phyloP scores from a whole-genome alignment of 805 yeast species.

The Yarrowia porcina region DNA sequence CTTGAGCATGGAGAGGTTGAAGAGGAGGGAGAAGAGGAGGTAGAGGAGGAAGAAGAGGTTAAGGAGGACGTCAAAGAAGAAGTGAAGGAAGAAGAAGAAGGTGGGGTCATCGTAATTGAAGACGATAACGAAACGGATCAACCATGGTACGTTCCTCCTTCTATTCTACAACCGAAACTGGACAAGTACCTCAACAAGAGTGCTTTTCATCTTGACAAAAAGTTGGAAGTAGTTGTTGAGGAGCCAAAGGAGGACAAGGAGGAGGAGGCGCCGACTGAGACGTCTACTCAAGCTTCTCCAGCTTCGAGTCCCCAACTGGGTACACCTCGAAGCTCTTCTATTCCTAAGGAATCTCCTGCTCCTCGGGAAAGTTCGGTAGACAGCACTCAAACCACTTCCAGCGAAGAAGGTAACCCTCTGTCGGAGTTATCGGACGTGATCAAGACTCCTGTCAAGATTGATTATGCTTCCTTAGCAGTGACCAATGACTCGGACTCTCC shows the following conservation, averaged over 20 bases:
- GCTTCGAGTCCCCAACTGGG: too few relatives aligned
- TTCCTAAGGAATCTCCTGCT: neutral
- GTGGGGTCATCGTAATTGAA: neutral
- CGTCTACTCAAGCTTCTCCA: neutral
- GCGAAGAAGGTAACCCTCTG: neutral
- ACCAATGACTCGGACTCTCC: neutral
- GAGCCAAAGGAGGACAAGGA: neutral
- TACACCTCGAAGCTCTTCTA: too few relatives aligned
- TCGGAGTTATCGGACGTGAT: neutral
- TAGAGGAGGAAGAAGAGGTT: neutral
- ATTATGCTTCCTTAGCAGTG: neutral
- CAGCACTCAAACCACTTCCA: neutral
- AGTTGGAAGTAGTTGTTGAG: neutral
- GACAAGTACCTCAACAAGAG: slow-evolving; percentile 5
- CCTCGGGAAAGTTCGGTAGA: neutral
- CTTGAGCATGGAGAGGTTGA: slow-evolving; percentile 31
- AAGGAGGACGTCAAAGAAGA: neutral
- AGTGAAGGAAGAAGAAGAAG: neutral
- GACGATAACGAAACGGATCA: neutral
- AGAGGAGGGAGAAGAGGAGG: neutral
- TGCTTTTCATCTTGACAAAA: neutral
- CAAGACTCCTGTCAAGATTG: slow-evolving; percentile 5
- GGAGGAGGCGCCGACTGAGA: neutral
- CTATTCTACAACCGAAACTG: neutral
- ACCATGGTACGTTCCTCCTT: neutral